Evolutionary conservation across 1,284 basidiomycete genomes (phyloP), one percentile per base, ranked within the genome.

Genomic region (Ustilago shanxiensis): DNA sequence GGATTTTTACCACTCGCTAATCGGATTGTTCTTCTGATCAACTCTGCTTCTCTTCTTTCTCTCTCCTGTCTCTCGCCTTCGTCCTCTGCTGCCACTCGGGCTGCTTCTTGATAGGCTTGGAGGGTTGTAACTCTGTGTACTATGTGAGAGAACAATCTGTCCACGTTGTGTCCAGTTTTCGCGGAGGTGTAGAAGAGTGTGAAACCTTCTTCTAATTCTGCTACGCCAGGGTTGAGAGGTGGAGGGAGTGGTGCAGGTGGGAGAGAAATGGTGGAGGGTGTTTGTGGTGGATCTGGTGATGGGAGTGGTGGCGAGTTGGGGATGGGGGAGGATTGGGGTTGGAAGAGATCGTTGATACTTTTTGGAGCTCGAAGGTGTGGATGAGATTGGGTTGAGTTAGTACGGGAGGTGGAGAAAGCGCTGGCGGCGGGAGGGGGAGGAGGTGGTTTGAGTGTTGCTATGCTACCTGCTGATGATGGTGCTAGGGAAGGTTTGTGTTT

Each of bases 171-270:
- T 10, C 80, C 77, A 5, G 72, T 77, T 35, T 71, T 68, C 18
- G 77, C 70, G 3, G 77, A 79, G 1, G 82, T 82, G 54, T 76
- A 77, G 77, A 83, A 81, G 20, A 83, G 78, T 6, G 73, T 69
- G 45, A 83, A 83, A 22, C 82, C 82, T 29, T 79, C 55, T 65
- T 81, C 76, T 9, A 76, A 2, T 5, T 45, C 55, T 4, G 11
- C 44, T 10, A 56, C 29, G 1, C 20, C 35, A 8, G 49, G 9
- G 13, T 20, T 26, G 2, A 33, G 37, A 2, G 37, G 28, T 7
- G 51, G 56, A 13, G 22, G 31, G 37, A 49, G n/a, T 3, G 59
- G 55, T 7, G 28, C 20, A 29, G 60, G 7, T 18, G 70, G 60
- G 14, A 67, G 60, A 7, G 57, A 63, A 8, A 57, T 55, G 2